Evolutionary conservation across 495 filamentous ascomycete species (phyloP).

Genomic region (Ramalina intermedia): DNA sequence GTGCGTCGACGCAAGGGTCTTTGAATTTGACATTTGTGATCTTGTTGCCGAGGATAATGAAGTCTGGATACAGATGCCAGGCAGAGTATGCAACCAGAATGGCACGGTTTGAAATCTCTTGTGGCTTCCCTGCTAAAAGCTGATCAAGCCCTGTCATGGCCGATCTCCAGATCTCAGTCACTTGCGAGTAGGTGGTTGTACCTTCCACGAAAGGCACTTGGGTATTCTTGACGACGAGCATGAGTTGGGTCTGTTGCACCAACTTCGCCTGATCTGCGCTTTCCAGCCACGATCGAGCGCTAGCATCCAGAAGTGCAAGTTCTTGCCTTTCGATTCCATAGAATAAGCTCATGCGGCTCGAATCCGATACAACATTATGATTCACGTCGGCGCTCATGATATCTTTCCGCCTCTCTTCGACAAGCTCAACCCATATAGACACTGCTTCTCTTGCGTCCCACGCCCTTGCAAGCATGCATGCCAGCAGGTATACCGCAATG

Average conservation of each 20-base stretch:
- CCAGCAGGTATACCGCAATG: conserved; percentile 23
- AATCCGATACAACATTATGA: not conserved
- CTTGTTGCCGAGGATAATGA: conserved; percentile 13
- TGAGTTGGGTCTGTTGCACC: conserved; percentile 17
- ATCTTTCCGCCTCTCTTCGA: conserved; percentile 6
- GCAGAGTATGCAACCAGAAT: conserved; percentile 20
- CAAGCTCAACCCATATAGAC: conserved; percentile 20
- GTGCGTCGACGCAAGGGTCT: conserved; percentile 8
- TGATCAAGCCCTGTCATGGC: conserved; percentile 15
- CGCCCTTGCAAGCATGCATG: conserved; percentile 25
- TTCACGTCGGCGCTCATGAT: not conserved
- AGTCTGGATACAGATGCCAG: conserved; percentile 28
- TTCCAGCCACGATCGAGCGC: conserved; percentile 22
- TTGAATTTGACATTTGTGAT: conserved; percentile 6
- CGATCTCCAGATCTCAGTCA: conserved; percentile 5
- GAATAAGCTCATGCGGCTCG: conserved; percentile 19
- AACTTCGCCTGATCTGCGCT: conserved; percentile 16
- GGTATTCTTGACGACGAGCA: conserved; percentile 7
- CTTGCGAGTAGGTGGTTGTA: conserved; percentile 1
- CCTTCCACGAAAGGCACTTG: not conserved
- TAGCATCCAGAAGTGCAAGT: conserved; percentile 25
- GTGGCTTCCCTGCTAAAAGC: conserved; percentile 16
- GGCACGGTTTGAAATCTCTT: conserved; percentile 11
- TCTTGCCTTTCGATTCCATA: conserved; percentile 14
- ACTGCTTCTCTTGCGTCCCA: conserved; percentile 21